Conservation (phyloP, 2,329 filamentous ascomycete genomes). For the Thelonectria discophora region DNA sequence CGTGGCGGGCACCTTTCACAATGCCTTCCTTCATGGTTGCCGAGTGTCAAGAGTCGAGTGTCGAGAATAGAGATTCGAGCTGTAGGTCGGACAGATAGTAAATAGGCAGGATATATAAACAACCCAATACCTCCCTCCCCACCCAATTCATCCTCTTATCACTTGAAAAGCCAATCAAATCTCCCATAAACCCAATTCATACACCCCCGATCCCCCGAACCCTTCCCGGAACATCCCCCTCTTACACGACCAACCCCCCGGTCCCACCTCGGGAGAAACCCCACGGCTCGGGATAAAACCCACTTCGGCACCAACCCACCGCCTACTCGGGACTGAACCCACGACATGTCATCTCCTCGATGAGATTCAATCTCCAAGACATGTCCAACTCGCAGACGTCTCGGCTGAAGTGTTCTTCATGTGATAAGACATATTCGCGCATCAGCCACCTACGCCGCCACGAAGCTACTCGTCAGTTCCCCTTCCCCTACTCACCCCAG, state of each 20-base stretch:
- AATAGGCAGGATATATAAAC: background rate
- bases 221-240: background rate
- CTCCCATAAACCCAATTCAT: background rate
- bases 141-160: background rate
- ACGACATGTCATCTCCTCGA: background rate
- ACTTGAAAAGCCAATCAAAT: background rate
- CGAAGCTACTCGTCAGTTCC: slow-evolving; percentile 19
- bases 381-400: background rate
- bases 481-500: background rate
- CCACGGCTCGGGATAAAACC: background rate
- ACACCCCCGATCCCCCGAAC: background rate
- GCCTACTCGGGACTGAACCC: background rate
- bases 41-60: background rate
- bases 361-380: background rate
- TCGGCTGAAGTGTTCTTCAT: slow-evolving; percentile 7
- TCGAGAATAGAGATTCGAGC: background rate
- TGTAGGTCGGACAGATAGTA: background rate
- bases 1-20: too few species aligned
- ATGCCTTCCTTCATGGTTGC: background rate
- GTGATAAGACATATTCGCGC: slow-evolving; percentile 24
- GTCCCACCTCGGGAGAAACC: background rate
- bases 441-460: slow-evolving; percentile 23
- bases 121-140: background rate
- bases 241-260: background rate
- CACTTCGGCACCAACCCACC: background rate